Percentiles rank a stretch among this genome's conserved stretches.
Conservation (phyloP, 208 protist species). For the Angomonas ambiguus region DNA sequence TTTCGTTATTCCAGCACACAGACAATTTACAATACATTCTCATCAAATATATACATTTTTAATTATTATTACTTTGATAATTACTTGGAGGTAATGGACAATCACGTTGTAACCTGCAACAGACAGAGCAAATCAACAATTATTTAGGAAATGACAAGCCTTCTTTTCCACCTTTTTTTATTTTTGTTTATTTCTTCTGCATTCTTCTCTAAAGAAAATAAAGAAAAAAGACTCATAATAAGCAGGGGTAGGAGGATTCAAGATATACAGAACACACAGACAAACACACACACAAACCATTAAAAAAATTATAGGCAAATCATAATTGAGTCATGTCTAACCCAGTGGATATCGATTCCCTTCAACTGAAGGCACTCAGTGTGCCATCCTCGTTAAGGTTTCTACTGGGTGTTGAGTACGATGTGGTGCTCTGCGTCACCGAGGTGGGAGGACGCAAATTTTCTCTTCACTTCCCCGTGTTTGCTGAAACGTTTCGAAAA, state of each 20-base stretch:
- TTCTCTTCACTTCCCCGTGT: slow-evolving; percentile 58
- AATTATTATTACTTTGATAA: slow-evolving; percentile 1
- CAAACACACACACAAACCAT: neutral
- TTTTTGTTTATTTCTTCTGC: neutral
- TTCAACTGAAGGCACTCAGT: slow-evolving; percentile 80
- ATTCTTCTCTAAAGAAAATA: neutral
- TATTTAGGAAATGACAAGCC: too few relatives aligned
- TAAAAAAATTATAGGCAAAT: too few relatives aligned
- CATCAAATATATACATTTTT: too few relatives aligned
- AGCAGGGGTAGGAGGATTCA: too few relatives aligned
- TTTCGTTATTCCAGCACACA: too few relatives aligned
- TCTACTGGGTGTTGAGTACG: slow-evolving; percentile 71
- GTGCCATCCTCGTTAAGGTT: slow-evolving; percentile 69
- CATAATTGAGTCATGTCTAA: too few relatives aligned
- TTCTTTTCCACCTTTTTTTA: too few relatives aligned
- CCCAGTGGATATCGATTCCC: slow-evolving; percentile 39
- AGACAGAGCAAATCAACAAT: too few relatives aligned
- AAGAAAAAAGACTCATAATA: neutral
- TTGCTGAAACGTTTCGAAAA: slow-evolving; percentile 62
- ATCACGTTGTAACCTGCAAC: too few relatives aligned
- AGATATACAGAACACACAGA: too few relatives aligned
- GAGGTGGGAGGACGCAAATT: slow-evolving; percentile 43
- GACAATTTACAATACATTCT: too few relatives aligned
- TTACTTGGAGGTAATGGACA: too few relatives aligned
- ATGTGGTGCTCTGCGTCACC: slow-evolving; percentile 65